A percentile compares a stretch with the other conserved stretches of the same genome.
Conservation (phyloP, 345 rosid species). For the Eucalyptus pauciflora region DNA sequence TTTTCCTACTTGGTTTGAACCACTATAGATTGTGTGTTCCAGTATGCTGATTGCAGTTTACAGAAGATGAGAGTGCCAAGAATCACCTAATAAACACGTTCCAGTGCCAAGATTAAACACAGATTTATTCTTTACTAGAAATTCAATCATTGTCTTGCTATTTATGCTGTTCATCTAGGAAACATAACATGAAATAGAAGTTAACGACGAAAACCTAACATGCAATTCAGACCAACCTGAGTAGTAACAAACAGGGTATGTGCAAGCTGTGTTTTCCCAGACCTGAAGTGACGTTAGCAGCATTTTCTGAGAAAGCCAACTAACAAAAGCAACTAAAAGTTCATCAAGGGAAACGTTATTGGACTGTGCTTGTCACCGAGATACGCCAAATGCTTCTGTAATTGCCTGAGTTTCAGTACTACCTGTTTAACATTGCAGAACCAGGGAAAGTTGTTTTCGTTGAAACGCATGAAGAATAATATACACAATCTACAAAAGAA, state of each 20-base stretch:
- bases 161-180: too few species aligned
- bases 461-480: too few species aligned
- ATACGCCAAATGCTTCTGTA: neutral
- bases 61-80: neutral
- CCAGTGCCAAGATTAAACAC: neutral
- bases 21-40: neutral
- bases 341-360: neutral
- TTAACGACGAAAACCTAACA: neutral
- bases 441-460: neutral
- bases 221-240: slow-evolving; percentile 36
- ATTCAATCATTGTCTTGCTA: too few species aligned
- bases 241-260: slow-evolving; percentile 87
- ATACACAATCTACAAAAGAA: too few species aligned
- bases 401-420: neutral
- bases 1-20: neutral
- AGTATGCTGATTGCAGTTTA: neutral
- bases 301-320: too few species aligned
- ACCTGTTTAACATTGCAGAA: neutral
- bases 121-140: too few species aligned
- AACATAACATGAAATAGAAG: neutral
- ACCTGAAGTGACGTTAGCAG: slow-evolving; percentile 24
- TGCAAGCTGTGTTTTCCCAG: slow-evolving; percentile 92
- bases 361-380: neutral
- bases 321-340: neutral
- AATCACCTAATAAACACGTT: neutral